phyloP scores from a whole-genome alignment of 306 rosid genomes.

The Abrus pulchellus region DNA sequence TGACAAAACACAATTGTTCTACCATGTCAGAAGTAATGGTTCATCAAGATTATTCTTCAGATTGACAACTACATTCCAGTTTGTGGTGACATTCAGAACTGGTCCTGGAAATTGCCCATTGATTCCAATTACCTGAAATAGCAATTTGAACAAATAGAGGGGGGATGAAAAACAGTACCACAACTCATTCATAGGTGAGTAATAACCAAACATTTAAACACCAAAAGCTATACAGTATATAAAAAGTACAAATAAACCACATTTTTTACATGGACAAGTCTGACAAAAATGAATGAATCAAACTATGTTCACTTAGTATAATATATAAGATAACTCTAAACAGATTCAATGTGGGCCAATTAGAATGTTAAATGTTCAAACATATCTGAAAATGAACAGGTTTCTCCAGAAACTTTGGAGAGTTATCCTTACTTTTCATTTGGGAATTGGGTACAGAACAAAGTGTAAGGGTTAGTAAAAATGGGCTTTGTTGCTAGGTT shows the following conservation, averaged over 20 bases:
- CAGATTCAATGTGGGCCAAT: neutral
- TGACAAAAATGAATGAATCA: constrained; percentile 2
- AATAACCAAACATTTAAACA: constrained; percentile 3
- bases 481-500: constrained; percentile 6
- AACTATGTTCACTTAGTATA: neutral
- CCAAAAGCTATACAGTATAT: neutral
- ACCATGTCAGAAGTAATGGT: constrained; percentile 93
- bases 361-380: neutral
- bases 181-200: constrained; percentile 1
- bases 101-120: constrained; percentile 88
- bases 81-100: constrained; percentile 81
- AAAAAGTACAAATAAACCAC: constrained; percentile 21
- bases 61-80: constrained; percentile 94
- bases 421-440: constrained; percentile 18
- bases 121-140: constrained; percentile 82
- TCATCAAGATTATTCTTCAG: constrained; percentile 90
- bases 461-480: constrained; percentile 14
- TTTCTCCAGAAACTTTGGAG: neutral
- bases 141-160: constrained; percentile 36
- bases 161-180: neutral
- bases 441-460: neutral
- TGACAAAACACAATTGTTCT: constrained; percentile 43
- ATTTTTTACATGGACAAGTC: neutral
- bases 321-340: neutral
- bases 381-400: neutral